Conservation (phyloP, 805 yeast genomes). For the Ogataea ganodermae region DNA sequence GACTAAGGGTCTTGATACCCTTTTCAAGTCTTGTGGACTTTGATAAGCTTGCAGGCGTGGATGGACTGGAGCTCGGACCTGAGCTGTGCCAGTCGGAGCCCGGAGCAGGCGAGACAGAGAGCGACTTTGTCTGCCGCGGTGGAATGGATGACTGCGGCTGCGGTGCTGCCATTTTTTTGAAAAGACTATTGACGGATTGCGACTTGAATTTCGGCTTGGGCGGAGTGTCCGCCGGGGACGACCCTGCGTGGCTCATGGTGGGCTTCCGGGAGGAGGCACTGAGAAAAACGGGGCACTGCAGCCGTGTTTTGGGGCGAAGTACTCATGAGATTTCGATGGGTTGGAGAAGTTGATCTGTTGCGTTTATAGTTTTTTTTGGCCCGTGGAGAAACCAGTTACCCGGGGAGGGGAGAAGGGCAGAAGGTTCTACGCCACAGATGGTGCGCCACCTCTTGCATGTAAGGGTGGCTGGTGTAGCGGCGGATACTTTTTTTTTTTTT, state of each 20-base stretch:
- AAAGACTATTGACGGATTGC: constrained; percentile 31
- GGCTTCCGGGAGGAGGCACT: neutral
- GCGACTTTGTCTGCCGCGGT: constrained; percentile 3
- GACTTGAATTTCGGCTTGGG: constrained; percentile 29
- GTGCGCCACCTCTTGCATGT: neutral
- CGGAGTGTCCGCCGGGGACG: constrained; percentile 5
- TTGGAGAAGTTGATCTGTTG: too few species aligned
- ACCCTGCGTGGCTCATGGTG: constrained; percentile 13
- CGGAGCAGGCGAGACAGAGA: constrained; percentile 4
- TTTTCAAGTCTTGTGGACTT: constrained; percentile 11
- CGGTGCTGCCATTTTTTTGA: constrained; percentile 20
- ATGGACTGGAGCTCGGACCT: constrained; percentile 2
- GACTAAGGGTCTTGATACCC: constrained; percentile 16
- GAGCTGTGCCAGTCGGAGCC: neutral
- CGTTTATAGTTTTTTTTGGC: too few species aligned
- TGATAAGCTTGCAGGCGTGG: neutral
- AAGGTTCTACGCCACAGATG: too few species aligned
- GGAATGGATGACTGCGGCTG: constrained; percentile 9
- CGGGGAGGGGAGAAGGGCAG: neutral
- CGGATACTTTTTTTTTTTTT: neutral
- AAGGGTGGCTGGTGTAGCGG: neutral
- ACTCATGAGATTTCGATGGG: too few species aligned
- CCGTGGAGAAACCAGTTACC: neutral
- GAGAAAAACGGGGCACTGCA: too few species aligned
- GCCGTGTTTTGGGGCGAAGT: too few species aligned